A percentile compares a stretch with the other conserved stretches of the same genome.
phyloP scores from a whole-genome alignment of 192 early-diverging fungal genomes.

The Funneliformis mosseae region DNA sequence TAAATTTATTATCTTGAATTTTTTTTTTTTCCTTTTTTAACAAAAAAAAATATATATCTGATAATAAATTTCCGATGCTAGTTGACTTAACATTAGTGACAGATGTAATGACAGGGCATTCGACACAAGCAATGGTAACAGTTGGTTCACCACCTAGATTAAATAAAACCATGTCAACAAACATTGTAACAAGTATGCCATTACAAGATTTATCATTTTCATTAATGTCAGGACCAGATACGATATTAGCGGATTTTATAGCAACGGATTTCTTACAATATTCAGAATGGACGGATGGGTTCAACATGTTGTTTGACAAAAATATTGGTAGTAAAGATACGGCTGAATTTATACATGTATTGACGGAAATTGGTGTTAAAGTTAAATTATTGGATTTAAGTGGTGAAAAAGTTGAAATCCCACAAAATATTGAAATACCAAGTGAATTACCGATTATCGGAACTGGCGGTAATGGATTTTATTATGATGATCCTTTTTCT shows the following conservation, averaged over 20 bases:
- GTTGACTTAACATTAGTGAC: conserved; percentile 40
- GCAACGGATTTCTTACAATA: conserved; percentile 51
- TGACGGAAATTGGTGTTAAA: conserved; percentile 72
- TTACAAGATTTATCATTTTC: conserved; percentile 40
- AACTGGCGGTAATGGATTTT: conserved; percentile 22
- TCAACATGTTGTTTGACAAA: conserved; percentile 70
- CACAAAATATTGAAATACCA: conserved; percentile 37
- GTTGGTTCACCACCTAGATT: background rate
- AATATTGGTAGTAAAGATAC: conserved; percentile 67
- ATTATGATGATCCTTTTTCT: conserved; percentile 33
- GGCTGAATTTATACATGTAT: conserved; percentile 58
- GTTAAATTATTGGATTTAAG: conserved; percentile 67
- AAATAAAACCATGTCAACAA: background rate
- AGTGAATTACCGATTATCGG: conserved; percentile 16
- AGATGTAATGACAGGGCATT: conserved; percentile 35
- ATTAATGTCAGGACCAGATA: conserved; percentile 43
- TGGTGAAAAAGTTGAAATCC: conserved; percentile 62
- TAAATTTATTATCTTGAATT: background rate
- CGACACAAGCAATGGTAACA: background rate
- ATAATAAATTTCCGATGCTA: background rate
- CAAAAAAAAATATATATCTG: background rate
- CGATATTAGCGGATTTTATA: conserved; percentile 58
- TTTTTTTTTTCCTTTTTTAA: background rate
- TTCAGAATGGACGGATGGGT: conserved; percentile 76
- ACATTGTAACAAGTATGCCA: background rate